Evolutionary conservation across 306 rosid species (phyloP), one percentile per base, ranked within the genome.

Genomic region (Cicer yamashitae): DNA sequence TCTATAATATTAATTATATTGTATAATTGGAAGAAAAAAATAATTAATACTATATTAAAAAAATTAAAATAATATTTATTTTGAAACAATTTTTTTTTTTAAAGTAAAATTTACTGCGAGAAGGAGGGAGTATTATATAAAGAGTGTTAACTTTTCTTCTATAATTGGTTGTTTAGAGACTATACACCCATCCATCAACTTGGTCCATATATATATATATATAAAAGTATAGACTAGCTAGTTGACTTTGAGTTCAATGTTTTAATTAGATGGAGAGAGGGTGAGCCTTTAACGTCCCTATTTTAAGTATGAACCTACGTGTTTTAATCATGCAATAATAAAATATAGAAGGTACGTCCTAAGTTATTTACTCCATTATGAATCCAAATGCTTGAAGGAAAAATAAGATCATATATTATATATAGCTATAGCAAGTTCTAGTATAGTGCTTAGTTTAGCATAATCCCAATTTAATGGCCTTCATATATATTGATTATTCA

Each of bases 171-270:
- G 25, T 71, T 62, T 68, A 22, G 63, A 69, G 52, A 47, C 10
- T 52, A 14, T 38, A 59, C 54, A 45, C 68, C 60, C 57, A 67
- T 74, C 46, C 3, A 57, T 67, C 47, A 8, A 58, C 66, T 61
- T 79, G 76, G 62, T 71, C 70, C 71, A 79, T 75, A 7, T 45
- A 67, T 65, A 12, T 54, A 47, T 14, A 18, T 17, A 54, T 60
- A 8, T 5, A 8, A 0, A 8, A 46, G 48, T 20, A 60, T 60
- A 70, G 76, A 50, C 44, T 77, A 71, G 51, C 61, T 81, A 60
- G 22, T 84, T 84, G 87, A 80, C 87, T 80, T 77, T 64, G 22
- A 37, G 22, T 53, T 15, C 67, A 64, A 58, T 64, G 73, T 25
- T 25, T 25, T 25, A 30, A 43, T 65, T 74, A 63, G 87, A 62